Conservation (phyloP, 257 asterid species). For the Jasminum sambac region DNA sequence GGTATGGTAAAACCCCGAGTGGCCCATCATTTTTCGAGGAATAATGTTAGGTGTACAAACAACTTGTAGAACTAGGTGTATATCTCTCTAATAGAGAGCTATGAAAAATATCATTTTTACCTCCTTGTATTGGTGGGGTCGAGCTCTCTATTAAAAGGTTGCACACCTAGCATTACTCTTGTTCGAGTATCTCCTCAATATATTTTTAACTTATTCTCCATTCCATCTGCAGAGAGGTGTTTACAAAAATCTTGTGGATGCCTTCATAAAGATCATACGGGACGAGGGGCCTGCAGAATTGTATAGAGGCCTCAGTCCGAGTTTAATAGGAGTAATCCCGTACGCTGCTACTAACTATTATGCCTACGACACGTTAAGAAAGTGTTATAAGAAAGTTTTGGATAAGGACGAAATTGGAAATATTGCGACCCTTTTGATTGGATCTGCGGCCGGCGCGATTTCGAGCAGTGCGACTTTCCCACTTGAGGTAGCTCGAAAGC, state of each 20-base stretch:
- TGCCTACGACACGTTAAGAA: constrained; percentile 49
- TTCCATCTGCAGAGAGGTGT: constrained; percentile 45
- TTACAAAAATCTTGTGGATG: constrained; percentile 43
- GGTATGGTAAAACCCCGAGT: constrained; percentile 28
- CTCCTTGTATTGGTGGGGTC: too few relatives aligned
- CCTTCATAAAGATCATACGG: constrained; percentile 41
- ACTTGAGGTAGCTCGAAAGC: constrained; percentile 53
- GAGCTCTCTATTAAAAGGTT: too few relatives aligned
- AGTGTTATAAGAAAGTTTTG: constrained; percentile 39
- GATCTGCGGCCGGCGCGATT: constrained; percentile 57
- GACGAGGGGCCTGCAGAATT: constrained; percentile 59
- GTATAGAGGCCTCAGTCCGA: constrained; percentile 50
- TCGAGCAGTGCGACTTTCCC: constrained; percentile 60
- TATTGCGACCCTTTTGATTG: constrained; percentile 52
- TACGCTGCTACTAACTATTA: constrained; percentile 52
- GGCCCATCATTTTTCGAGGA: too few relatives aligned
- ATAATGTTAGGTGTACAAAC: too few relatives aligned
- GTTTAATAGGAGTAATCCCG: constrained; percentile 56
- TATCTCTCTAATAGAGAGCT: too few relatives aligned
- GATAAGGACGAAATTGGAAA: constrained; percentile 46
- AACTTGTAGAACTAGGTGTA: too few relatives aligned
- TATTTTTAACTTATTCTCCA: background rate
- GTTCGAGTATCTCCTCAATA: background rate
- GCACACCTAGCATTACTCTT: background rate
- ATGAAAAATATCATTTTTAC: too few relatives aligned